These are phyloP conservation scores for Pseudonitzschia multistriata DNA, from an alignment of 108 stramenopile genomes.

Conservation along the genomic window DNA sequence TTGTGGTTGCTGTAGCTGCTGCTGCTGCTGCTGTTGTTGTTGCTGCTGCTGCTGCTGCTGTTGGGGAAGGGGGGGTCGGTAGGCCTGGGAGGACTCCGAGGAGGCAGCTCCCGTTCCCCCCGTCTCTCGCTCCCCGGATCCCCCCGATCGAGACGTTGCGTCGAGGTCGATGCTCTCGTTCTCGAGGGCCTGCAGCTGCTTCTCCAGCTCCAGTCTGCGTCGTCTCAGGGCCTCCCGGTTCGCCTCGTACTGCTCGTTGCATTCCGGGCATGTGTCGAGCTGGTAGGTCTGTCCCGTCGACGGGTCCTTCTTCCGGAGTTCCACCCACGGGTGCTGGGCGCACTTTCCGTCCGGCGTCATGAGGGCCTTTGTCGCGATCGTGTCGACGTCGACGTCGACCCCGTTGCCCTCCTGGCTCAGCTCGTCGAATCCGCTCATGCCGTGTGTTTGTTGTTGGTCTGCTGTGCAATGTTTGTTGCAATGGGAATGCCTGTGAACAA, in stretches of 20 bases:
- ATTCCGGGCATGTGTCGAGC: constrained; percentile 35
- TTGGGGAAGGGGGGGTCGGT: background rate
- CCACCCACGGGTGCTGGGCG: constrained; percentile 28
- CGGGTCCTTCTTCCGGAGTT: constrained; percentile 20
- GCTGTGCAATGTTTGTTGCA: no score
- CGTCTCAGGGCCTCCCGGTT: constrained; percentile 1
- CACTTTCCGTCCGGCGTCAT: constrained; percentile 36
- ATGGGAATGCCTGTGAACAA: no score
- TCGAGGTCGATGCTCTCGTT: background rate
- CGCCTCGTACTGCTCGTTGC: constrained; percentile 21
- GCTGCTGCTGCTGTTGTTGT: no score
- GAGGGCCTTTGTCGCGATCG: constrained; percentile 23
- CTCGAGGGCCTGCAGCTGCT: constrained; percentile 31
- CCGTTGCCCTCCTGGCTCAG: constrained; percentile 8
- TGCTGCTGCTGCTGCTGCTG: no score
- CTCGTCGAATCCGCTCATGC: constrained; percentile 4
- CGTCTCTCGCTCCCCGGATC: no score
- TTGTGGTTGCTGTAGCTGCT: no score
- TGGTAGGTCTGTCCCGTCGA: constrained; percentile 26
- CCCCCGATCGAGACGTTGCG: background rate
- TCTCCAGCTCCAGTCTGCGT: constrained; percentile 33
- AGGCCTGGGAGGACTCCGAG: constrained; percentile 3
- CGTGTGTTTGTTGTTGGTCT: constrained; percentile 9
- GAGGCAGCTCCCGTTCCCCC: no score
- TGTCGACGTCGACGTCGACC: background rate